Evolutionary conservation across 371 early-diverging fungal species (phyloP).

Genomic region (Blastocladiella emersonii): DNA sequence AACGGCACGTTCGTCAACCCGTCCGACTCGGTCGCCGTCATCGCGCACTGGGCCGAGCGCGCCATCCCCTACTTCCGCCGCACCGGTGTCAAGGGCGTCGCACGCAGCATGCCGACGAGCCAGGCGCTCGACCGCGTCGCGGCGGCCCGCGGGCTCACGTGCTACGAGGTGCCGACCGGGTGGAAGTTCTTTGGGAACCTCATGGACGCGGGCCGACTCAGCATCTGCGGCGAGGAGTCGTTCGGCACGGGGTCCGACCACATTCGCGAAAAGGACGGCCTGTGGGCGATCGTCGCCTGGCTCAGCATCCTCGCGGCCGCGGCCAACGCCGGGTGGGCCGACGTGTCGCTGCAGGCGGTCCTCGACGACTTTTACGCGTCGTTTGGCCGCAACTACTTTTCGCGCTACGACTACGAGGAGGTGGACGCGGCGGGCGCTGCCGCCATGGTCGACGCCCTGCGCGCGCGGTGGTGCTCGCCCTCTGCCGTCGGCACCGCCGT

Average conservation of each 20-base stretch:
- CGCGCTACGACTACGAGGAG: constrained; percentile 94
- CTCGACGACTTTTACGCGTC: constrained; percentile 58
- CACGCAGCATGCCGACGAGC: constrained; percentile 85
- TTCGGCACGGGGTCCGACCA: constrained; percentile 97
- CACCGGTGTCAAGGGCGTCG: background rate
- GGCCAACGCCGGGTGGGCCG: constrained; percentile 27
- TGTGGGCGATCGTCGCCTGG: constrained; percentile 94
- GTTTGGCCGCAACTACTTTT: constrained; percentile 95
- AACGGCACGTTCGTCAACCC: constrained; percentile 86
- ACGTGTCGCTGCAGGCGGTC: constrained; percentile 50
- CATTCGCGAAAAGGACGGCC: constrained; percentile 95
- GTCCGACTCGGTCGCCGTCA: constrained; percentile 91
- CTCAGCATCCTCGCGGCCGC: constrained; percentile 76
- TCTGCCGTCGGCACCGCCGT: background rate
- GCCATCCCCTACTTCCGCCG: constrained; percentile 84
- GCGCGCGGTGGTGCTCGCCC: background rate
- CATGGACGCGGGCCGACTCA: constrained; percentile 90
- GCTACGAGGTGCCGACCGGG: constrained; percentile 84
- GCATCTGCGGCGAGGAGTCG: constrained; percentile 94
- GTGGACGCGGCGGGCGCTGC: constrained; percentile 68
- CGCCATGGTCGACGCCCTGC: constrained; percentile 15
- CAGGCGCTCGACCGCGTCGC: constrained; percentile 85
- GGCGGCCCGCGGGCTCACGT: constrained; percentile 51
- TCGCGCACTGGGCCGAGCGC: constrained; percentile 69
- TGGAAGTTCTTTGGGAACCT: constrained; percentile 98